Base-by-base conservation (phyloP, 768 basidiomycete species). In the Lyophyllum semitale region DNA sequence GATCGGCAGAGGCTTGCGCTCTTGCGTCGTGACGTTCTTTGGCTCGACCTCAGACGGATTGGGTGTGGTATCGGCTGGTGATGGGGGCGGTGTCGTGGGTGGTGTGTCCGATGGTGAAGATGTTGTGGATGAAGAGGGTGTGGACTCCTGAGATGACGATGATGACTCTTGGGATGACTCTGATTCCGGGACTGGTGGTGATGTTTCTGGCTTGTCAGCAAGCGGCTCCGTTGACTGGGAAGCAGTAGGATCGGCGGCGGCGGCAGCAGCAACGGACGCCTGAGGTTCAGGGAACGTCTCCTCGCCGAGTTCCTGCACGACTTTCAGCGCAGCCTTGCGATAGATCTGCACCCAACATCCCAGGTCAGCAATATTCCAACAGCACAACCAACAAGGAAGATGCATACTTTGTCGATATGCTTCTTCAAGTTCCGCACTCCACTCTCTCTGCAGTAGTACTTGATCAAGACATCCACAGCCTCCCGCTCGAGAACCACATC, bases 361-460 rank as follows among this genome's bases (percentile, higher is more conserved):
- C n/a, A 8, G 18, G 26, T 37, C 23, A 47, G 32, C 18, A 9
- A 8, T 17, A 32, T 20, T 26, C 20, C 22, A 33, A 46, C n/a
- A n/a, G 53, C 7, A 38, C 30, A 20, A 26, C 37, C 44, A 33
- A 2, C 17, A 17, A 38, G 22, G 42, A 15, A 35, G n/a, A 15
- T 8, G 60, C 66, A 2, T 56, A 93, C 94, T 86, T 98, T 98
- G 66, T 99, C 96, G 51, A 99, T 96, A 65, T 95, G 91, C 74
- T 99, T 98, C 85, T 98, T 98, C 68, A 99, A 66, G 66, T 95
- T 94, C 46, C 97, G 79, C 27, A 99, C 97, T 41, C 97, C 97
- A 63, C 93, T 96, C 76, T 99, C 97, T 22, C 97, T 83, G 68
- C 93, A 95, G 71, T 98, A 98, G 70, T 95, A 98, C 68, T 95